Evolutionary conservation across 192 early-diverging fungal genomes (phyloP).

Genomic region (Entomortierella lignicola): DNA sequence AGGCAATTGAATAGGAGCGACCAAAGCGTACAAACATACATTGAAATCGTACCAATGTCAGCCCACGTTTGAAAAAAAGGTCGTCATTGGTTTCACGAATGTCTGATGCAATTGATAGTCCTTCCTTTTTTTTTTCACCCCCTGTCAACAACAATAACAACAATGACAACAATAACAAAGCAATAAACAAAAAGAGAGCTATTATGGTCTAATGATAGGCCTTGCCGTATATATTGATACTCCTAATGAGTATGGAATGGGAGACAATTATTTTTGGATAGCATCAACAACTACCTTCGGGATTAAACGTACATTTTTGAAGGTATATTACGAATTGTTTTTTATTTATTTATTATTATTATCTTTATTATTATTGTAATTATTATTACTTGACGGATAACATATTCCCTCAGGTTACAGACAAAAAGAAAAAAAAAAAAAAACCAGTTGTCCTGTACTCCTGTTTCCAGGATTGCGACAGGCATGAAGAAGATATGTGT

Average conservation of each 20-base stretch:
- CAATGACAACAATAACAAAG: too few relatives aligned
- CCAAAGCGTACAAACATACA: slow-evolving; percentile 1
- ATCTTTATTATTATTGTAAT: too few relatives aligned
- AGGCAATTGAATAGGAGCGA: neutral
- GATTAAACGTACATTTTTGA: too few relatives aligned
- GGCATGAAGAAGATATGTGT: neutral
- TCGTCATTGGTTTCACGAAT: slow-evolving; percentile 29
- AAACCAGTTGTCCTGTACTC: neutral
- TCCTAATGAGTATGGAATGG: too few relatives aligned
- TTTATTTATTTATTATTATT: too few relatives aligned
- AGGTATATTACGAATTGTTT: too few relatives aligned
- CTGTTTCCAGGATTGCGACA: neutral
- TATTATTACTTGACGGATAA: too few relatives aligned
- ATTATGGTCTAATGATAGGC: neutral
- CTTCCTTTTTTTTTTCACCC: neutral
- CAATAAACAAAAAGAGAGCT: neutral
- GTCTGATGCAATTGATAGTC: neutral
- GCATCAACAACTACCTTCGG: too few relatives aligned
- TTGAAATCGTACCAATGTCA: slow-evolving; percentile 6
- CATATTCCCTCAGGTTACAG: neutral
- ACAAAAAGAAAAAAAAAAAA: neutral
- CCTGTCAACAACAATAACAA: neutral
- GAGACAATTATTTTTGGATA: too few relatives aligned
- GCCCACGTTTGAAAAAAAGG: slow-evolving; percentile 6
- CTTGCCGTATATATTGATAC: too few relatives aligned